A percentile compares a stretch with the other conserved stretches of the same genome.
phyloP scores from a whole-genome alignment of 2,329 filamentous ascomycete species.

The Cordyceps militaris region DNA sequence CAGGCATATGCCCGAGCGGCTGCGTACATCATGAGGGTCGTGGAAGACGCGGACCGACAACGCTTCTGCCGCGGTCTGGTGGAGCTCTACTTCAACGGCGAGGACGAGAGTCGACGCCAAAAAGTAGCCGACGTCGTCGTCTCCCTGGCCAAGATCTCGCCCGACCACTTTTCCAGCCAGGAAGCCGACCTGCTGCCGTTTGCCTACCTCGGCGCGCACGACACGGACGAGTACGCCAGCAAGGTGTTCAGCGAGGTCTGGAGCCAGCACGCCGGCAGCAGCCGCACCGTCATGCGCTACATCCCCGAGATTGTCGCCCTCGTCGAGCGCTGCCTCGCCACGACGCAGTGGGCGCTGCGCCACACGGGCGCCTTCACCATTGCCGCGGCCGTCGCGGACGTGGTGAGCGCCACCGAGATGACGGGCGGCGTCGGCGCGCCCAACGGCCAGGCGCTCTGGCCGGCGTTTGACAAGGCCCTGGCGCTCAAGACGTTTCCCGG shows the following conservation, averaged over 20 bases:
- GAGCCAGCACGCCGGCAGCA: slow-evolving; percentile 83
- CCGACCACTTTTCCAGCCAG: slow-evolving; percentile 77
- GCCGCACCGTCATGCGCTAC: slow-evolving; percentile 74
- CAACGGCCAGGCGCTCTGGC: slow-evolving; percentile 66
- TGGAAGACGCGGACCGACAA: slow-evolving; percentile 41
- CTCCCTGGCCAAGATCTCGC: slow-evolving; percentile 76
- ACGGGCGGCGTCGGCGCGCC: slow-evolving; percentile 52
- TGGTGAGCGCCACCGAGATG: slow-evolving; percentile 51
- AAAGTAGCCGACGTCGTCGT: slow-evolving; percentile 78
- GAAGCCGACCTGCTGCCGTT: slow-evolving; percentile 75
- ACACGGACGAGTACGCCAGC: slow-evolving; percentile 70
- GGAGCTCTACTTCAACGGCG: slow-evolving; percentile 71
- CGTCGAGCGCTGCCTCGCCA: slow-evolving; percentile 61
- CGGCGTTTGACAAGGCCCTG: slow-evolving; percentile 71
- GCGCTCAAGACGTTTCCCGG: slow-evolving; percentile 87
- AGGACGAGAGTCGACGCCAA: slow-evolving; percentile 67
- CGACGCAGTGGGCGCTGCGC: slow-evolving; percentile 82
- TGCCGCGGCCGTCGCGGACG: slow-evolving; percentile 62
- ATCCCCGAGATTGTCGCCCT: slow-evolving; percentile 72
- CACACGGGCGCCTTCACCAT: slow-evolving; percentile 79
- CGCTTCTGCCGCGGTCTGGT: slow-evolving; percentile 49
- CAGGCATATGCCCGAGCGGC: slow-evolving; percentile 80
- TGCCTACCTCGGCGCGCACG: slow-evolving; percentile 80
- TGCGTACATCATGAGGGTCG: slow-evolving; percentile 70
- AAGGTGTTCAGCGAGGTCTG: slow-evolving; percentile 81